Base-by-base conservation (phyloP, 768 basidiomycete species). In the Hygrocybe punicea region DNA sequence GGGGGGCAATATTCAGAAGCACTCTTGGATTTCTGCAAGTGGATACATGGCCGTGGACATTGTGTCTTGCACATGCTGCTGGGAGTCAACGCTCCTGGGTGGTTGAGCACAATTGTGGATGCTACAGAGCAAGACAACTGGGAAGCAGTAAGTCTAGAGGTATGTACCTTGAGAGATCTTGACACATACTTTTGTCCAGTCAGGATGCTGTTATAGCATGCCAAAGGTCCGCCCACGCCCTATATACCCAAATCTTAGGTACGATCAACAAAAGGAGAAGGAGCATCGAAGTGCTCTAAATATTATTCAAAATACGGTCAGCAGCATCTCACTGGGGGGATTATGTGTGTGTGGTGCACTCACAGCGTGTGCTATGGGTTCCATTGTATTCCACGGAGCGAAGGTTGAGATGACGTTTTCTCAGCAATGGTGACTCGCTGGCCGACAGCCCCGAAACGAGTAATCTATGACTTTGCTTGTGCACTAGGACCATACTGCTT, bases 191-290 rank as follows among this genome's bases (percentile, higher is more conserved):
- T 25, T 14, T 19, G 14, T 19, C 13, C 24, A 48, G 47, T 14
- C 47, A 25, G 47, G 47, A 21, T 48, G 47, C 24, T 48, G 47
- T 21, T 48, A 48, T 25, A 48, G 47, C 25, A 48, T 48, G 47
- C 47, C 47, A 23, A 21, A 48, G 47, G 21, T 48, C 21, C 47
- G 47, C 16, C 17, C 11, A 21, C 24, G 47, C 17, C 47, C 47
- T 14, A 48, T 23, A 48, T 48, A 48, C 25, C 47, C 47, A 48
- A 13, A 21, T 13, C 47, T 48, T 16, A 17, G 21, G 24, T 25
- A 48, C 47, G 47, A 48, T 48, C 47, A 48, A 21, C 17, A 21
- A 21, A 29, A 29, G 14, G 47, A 21, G 16, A 48, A 29, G 29
- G 29, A 29, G 29, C 29, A 8, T 29, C 29, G 21, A 48, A 48